These are phyloP conservation scores for Solanum bulbocastanum DNA, from an alignment of 257 asterid genomes.

Conservation along the genomic window DNA sequence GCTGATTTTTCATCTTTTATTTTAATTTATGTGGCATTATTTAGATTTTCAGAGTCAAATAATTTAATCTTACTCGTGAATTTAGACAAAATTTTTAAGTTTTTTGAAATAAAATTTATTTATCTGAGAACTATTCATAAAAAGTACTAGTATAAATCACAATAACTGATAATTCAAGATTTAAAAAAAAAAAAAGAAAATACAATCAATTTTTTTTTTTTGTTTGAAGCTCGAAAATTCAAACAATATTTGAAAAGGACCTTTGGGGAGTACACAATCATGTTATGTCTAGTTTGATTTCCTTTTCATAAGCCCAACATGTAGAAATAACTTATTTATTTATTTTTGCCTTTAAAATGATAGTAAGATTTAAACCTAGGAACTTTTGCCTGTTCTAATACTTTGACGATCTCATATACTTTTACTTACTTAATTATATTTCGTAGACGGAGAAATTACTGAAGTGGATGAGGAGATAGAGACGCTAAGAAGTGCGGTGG, in stretches of 20 bases:
- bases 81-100: too few species aligned
- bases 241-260: background rate
- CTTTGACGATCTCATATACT: background rate
- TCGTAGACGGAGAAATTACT: background rate
- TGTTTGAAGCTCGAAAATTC: background rate
- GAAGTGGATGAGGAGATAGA: slow-evolving; percentile 15
- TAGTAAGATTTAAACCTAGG: background rate
- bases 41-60: too few species aligned
- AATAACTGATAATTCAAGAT: too few species aligned
- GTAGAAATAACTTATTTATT: background rate
- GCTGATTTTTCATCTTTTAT: too few species aligned
- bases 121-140: too few species aligned
- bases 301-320: background rate
- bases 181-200: too few species aligned
- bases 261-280: background rate
- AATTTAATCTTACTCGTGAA: too few species aligned
- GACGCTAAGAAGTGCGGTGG: slow-evolving; percentile 19
- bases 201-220: too few species aligned
- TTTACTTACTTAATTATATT: background rate
- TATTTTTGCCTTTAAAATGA: background rate
- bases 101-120: too few species aligned
- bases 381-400: background rate
- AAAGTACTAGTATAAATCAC: too few species aligned
- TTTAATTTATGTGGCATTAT: background rate
- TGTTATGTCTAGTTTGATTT: background rate